Conservation (phyloP, 176 grass and related monocot genomes). For the Areca catechu region DNA sequence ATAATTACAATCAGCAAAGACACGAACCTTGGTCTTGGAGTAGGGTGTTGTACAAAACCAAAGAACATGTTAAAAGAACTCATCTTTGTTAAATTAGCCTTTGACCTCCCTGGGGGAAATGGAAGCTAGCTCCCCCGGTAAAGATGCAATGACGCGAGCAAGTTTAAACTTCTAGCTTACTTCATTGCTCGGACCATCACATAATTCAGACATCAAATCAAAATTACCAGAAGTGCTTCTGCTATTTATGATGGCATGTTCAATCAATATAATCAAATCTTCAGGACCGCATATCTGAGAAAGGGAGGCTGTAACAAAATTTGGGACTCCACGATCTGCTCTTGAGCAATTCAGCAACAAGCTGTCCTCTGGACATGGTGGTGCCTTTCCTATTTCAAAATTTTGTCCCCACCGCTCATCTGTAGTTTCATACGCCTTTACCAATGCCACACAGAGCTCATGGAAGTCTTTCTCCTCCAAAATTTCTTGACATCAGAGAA, state of each 20-base stretch:
- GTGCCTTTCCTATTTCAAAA: conserved; percentile 6
- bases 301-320: conserved; percentile 25
- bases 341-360: conserved; percentile 35
- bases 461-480: conserved; percentile 59
- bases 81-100: too few species aligned
- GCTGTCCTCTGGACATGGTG: conserved; percentile 17
- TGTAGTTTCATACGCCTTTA: conserved; percentile 38
- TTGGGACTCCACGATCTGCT: conserved; percentile 29
- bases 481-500: conserved; percentile 61
- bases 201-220: not conserved
- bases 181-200: conserved; percentile 1
- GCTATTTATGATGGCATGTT: conserved; percentile 19
- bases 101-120: too few species aligned
- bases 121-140: too few species aligned
- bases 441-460: conserved; percentile 38
- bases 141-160: too few species aligned
- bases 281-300: conserved; percentile 39
- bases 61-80: too few species aligned
- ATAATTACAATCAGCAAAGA: too few species aligned
- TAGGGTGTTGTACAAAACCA: too few species aligned
- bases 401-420: conserved; percentile 1
- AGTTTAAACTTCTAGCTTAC: not conserved
- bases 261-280: conserved; percentile 53
- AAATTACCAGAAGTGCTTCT: not conserved
- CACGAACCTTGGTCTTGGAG: too few species aligned